Percentiles rank a stretch among this genome's conserved stretches.
Conservation (phyloP, 352 stramenopile species). For the Thalassiosira hispida region DNA sequence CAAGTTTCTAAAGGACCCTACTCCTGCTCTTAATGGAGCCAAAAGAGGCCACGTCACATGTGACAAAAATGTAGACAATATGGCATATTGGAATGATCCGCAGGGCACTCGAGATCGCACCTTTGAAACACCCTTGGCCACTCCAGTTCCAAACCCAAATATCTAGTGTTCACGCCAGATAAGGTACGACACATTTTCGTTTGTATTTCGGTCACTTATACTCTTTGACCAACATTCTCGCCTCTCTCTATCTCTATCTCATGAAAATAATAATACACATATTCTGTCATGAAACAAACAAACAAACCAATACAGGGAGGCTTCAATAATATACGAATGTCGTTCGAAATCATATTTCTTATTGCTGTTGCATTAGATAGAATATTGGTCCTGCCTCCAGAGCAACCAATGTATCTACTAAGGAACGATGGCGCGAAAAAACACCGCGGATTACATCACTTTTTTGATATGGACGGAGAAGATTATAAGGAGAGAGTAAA, state of each 20-base stretch:
- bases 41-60: conserved; percentile 61
- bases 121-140: conserved; percentile 61
- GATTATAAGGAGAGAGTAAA: conserved; percentile 73
- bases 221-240: neutral
- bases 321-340: conserved; percentile 88
- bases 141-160: conserved; percentile 62
- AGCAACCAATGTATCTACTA: conserved; percentile 86
- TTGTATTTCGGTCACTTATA: neutral
- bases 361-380: conserved; percentile 85
- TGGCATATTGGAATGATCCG: conserved; percentile 80
- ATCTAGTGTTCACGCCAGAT: conserved; percentile 88
- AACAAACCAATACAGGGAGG: neutral
- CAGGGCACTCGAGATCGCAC: conserved; percentile 60
- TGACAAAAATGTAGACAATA: conserved; percentile 65
- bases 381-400: conserved; percentile 87
- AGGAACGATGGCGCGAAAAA: conserved; percentile 49
- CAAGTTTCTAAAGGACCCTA: conserved; percentile 14
- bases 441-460: conserved; percentile 78
- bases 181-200: conserved; percentile 47
- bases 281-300: no score
- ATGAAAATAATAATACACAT: no score
- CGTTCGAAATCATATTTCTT: conserved; percentile 87
- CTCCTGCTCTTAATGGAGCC: conserved; percentile 64
- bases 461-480: conserved; percentile 76
- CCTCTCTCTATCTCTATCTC: no score